phyloP scores from a whole-genome alignment of 164 flowering plant species.

The Tetracentron sinense region DNA sequence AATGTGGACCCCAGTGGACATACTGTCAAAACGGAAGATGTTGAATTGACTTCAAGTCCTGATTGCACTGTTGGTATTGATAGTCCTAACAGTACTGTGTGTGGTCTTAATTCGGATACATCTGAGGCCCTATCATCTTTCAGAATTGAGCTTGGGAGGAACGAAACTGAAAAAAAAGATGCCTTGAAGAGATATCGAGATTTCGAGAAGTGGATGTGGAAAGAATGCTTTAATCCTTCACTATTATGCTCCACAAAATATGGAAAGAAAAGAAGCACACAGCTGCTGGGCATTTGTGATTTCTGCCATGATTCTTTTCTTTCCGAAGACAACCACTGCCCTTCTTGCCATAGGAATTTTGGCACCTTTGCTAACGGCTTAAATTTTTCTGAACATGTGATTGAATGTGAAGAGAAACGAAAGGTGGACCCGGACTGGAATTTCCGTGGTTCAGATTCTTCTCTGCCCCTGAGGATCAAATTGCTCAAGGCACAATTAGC shows the following conservation, averaged over 20 bases:
- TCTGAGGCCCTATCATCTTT: constrained; percentile 54
- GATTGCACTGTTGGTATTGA: constrained; percentile 31
- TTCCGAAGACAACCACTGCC: constrained; percentile 51
- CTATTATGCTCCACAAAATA: constrained; percentile 52
- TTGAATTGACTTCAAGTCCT: constrained; percentile 26
- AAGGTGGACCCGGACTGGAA: constrained; percentile 19
- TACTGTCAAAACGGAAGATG: constrained; percentile 27
- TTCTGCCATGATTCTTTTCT: constrained; percentile 39
- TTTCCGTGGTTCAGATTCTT: constrained; percentile 20
- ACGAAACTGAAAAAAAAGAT: constrained; percentile 41
- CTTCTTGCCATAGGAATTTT: constrained; percentile 48
- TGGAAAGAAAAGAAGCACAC: constrained; percentile 55
- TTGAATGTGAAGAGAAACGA: constrained; percentile 35
- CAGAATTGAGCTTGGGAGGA: constrained; percentile 52
- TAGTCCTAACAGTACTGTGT: constrained; percentile 44
- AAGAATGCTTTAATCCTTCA: constrained; percentile 53
- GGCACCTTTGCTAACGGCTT: constrained; percentile 14
- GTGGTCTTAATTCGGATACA: constrained; percentile 32
- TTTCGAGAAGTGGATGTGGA: constrained; percentile 77
- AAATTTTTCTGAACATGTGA: constrained; percentile 46
- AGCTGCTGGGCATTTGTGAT: constrained; percentile 46
- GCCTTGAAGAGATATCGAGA: constrained; percentile 57
- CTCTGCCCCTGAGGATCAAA: constrained; percentile 48
- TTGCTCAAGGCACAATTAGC: constrained; percentile 60
- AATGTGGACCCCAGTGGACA: constrained; percentile 9